Evolutionary conservation across 2,329 filamentous ascomycete genomes (phyloP), one percentile per base, ranked within the genome.

Genomic region (Sporothrix luriei): DNA sequence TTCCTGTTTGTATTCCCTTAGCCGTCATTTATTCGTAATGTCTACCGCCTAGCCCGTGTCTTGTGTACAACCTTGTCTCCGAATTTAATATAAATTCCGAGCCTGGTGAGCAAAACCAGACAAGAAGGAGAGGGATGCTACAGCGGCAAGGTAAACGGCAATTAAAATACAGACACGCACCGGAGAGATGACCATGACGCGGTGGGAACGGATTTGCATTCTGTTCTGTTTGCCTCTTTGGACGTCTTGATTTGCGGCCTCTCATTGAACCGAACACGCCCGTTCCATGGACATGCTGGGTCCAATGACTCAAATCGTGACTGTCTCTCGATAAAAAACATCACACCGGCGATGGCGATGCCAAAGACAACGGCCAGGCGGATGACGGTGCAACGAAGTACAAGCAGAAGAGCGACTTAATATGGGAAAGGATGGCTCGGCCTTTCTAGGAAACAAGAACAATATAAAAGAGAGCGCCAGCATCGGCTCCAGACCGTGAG

Each of bases 111-210:
- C 40, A n/a, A 48, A 49, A 33, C 5, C n/a, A 46, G 38, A 4
- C 40, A 40, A 57, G 26, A 38, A 16, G n/a, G 19, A 16, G 48
- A 38, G 24, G 40, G 29, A 67, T 43, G 33, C 49, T 24, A 54
- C 49, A 26, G 46, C 64, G 51, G 64, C 48, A 67, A 67, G 38
- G 29, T 6, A 64, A 43, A 43, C 29, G 33, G 21, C 19, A 65
- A 65, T 52, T 48, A 33, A 67, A 29, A 66, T n/a, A 33, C 4
- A 43, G 14, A 11, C 19, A 40, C 3, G 5, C 5, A 38, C 3
- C 14, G n/a, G 29, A 21, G n/a, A 52, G 13, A 48, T n/a, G n/a
- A 57, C 19, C 24, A 46, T 10, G 38, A 16, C n/a, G n/a, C 19
- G 33, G 51, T 26, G 38, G 40, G 49, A 43, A 57, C 26, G 29